phyloP scores from a whole-genome alignment of 805 yeast species.

The Cyberlindnera xishuangbannaensis region DNA sequence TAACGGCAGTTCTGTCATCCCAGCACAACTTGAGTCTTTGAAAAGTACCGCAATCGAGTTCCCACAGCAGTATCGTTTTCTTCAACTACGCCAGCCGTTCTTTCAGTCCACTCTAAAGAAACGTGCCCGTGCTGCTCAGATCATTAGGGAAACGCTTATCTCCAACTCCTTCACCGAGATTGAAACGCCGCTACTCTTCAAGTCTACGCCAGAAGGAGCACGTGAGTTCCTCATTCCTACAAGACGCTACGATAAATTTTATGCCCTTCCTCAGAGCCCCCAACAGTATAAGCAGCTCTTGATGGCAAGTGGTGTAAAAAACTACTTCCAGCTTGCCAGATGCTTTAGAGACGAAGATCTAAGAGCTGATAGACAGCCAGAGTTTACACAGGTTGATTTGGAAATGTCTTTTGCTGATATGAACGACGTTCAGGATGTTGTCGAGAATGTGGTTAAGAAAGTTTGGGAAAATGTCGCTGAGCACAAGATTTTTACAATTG shows the following conservation, averaged over 20 bases:
- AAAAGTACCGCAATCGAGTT: constrained; percentile 49
- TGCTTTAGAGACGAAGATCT: constrained; percentile 97
- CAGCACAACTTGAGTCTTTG: constrained; percentile 61
- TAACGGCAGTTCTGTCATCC: constrained; percentile 57
- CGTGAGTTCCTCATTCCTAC: constrained; percentile 94
- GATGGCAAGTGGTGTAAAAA: constrained; percentile 88
- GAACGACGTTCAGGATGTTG: constrained; percentile 58
- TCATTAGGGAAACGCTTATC: constrained; percentile 39
- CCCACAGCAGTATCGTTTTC: constrained; percentile 76
- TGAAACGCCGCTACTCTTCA: constrained; percentile 90
- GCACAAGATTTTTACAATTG: constrained; percentile 23
- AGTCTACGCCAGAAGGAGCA: constrained; percentile 98
- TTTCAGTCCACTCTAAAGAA: constrained; percentile 51
- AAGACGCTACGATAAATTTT: constrained; percentile 52
- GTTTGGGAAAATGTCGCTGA: constrained; percentile 50
- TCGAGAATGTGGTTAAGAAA: constrained; percentile 48
- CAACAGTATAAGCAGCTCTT: constrained; percentile 94
- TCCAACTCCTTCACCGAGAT: constrained; percentile 60
- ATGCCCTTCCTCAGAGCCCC: constrained; percentile 96
- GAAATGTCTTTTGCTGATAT: constrained; percentile 83
- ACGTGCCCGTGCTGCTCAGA: constrained; percentile 50
- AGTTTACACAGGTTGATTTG: constrained; percentile 93
- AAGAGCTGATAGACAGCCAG: constrained; percentile 94
- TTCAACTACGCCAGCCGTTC: constrained; percentile 63
- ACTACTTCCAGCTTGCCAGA: constrained; percentile 85